These are phyloP conservation scores for Vaccinium corymbosum DNA, from an alignment of 148 eudicot genomes.

Conservation along the genomic window DNA sequence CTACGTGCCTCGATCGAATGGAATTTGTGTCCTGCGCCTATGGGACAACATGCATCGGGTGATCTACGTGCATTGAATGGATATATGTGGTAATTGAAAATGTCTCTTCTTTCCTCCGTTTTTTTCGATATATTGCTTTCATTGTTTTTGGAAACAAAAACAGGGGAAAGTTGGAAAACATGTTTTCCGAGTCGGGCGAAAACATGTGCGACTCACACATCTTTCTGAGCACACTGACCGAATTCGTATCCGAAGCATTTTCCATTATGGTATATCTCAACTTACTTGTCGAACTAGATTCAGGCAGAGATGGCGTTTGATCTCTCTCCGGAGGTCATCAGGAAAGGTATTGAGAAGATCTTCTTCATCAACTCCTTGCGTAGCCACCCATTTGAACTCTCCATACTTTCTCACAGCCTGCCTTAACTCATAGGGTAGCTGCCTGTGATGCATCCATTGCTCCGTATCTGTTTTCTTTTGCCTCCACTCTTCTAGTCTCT, in stretches of 20 bases:
- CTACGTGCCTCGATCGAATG: no score
- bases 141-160: no score
- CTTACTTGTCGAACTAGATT: conserved; percentile 73
- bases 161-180: no score
- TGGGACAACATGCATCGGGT: no score
- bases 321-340: conserved; percentile 65
- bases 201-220: neutral
- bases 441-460: conserved; percentile 87
- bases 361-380: conserved; percentile 78
- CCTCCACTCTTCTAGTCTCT: conserved; percentile 78
- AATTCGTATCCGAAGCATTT: neutral
- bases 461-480: conserved; percentile 68
- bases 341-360: conserved; percentile 61
- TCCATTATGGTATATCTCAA: neutral
- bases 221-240: no score
- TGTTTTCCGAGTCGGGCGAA: no score
- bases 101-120: no score
- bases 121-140: no score
- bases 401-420: conserved; percentile 57
- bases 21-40: no score
- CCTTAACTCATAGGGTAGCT: conserved; percentile 59
- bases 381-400: conserved; percentile 70
- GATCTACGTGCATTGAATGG: no score
- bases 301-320: conserved; percentile 79
- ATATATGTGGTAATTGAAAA: no score